Base-by-base conservation (phyloP, 83 land plant genomes). In the Thuja plicata region DNA sequence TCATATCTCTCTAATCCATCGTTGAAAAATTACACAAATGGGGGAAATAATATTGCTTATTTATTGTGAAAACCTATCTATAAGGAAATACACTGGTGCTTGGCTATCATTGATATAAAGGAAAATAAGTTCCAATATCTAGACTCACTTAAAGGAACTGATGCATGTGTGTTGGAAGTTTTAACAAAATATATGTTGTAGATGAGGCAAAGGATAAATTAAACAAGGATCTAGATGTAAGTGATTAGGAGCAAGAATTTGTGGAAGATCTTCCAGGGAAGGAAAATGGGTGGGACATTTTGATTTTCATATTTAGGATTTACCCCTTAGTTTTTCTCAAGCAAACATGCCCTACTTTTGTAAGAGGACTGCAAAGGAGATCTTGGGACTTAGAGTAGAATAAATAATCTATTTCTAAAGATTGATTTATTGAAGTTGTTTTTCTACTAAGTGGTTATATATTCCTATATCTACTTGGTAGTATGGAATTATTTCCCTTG, bases 41-140 rank as follows among this genome's bases (percentile, higher is more conserved):
- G n/a, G n/a, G n/a, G n/a, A n/a, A n/a, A n/a, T n/a, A n/a, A n/a
- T n/a, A n/a, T n/a, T n/a, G n/a, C n/a, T n/a, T n/a, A n/a, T n/a
- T n/a, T n/a, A n/a, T n/a, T n/a, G n/a, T n/a, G n/a, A n/a, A n/a
- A n/a, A 57, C 99, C 99, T 15, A 94, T 97, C 77, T 97, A 97
- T 89, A 92, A 93, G 77, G 96, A 97, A 81, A 87, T 95, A 24
- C 99, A 97, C 87, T 97, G 99, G 99, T 97, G 99, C 84, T 89
- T n/a, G n/a, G n/a, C n/a, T n/a, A n/a, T n/a, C n/a, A n/a, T n/a
- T n/a, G n/a, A n/a, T n/a, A n/a, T n/a, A n/a, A n/a, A n/a, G n/a
- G n/a, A n/a, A n/a, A n/a, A n/a, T n/a, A n/a, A n/a, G n/a, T n/a
- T n/a, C n/a, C n/a, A n/a, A n/a, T n/a, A n/a, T n/a, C n/a, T n/a